These are phyloP conservation scores for Rhytidiadelphus loreus DNA, from an alignment of 225 moss, liverwort and hornwort genomes.

Conservation along the genomic window DNA sequence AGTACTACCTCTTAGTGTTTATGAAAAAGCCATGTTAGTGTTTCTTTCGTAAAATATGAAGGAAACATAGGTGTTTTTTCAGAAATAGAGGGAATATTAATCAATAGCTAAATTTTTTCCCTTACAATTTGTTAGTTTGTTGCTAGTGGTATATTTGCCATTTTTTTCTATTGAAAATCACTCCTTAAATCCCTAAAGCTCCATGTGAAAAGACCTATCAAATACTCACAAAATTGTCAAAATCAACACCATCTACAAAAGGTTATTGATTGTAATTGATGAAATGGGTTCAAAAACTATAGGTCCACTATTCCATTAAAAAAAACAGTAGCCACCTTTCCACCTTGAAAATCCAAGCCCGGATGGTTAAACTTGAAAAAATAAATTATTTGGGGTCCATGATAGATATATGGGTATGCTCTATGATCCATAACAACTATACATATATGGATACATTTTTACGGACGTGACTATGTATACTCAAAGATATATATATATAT, in stretches of 20 bases:
- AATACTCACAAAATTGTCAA: not conserved
- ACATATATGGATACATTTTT: no score
- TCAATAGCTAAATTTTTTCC: not conserved
- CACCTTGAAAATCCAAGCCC: not conserved
- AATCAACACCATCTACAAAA: not conserved
- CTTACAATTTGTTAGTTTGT: not conserved
- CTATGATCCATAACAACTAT: accelerated
- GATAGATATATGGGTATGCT: not conserved
- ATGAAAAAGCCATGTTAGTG: no score
- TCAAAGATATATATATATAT: no score
- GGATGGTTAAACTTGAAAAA: not conserved
- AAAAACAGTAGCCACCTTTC: accelerated
- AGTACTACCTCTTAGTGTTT: no score
- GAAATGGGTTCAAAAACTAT: accelerated
- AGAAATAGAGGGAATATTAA: no score
- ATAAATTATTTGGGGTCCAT: accelerated
- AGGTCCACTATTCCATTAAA: accelerated
- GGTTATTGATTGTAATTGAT: not conserved
- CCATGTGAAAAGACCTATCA: accelerated
- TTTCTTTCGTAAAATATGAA: no score
- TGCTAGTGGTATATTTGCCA: not conserved
- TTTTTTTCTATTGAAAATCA: not conserved
- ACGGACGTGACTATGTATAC: accelerated
- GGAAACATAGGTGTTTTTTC: no score
- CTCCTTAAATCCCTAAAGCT: not conserved